Base-by-base conservation (phyloP, 306 rosid genomes). In the Coriaria nepalensis region DNA sequence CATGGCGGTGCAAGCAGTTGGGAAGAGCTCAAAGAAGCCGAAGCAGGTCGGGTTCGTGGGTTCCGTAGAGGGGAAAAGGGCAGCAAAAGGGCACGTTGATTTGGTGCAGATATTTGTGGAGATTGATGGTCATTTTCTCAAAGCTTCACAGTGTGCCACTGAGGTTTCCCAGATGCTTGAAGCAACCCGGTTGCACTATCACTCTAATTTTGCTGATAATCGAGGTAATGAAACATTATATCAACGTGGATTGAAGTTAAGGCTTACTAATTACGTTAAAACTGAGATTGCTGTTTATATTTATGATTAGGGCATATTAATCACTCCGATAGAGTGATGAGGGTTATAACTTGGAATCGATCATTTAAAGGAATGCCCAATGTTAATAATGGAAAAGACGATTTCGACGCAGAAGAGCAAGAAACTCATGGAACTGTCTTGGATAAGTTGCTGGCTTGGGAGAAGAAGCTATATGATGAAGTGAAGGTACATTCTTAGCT, bases 371-470 rank as follows among this genome's bases (percentile, higher is more conserved):
- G 81, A 53, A 52, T 75, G 11, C 60, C 73, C 9, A 67, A 65
- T 68, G 36, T 66, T 36, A 82, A 79, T 55, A 75, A 75, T 37
- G 78, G 70, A 57, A 79, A 79, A 53, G 94, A 90, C 78, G 95
- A 81, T 40, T 69, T 68, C 50, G 94, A 85, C 45, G 14, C 76
- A 5, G 94, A 79, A 15, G 96, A 79, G 62, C 67, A 77, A 0
- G 98, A 90, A 76, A 90, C 98, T 38, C 98, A 90, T 54, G 98
- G 94, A 47, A 71, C 95, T 7, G 65, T 90, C 38, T 66, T 92
- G 85, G 98, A 92, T 70, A 92, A 92, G 70, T 57, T 85, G 81
- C 78, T 92, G 9, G 96, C 98, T 0, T 92, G 96, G 98, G 98
- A 92, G 67, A 92, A 92, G 67, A 92, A 92, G 62, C 85, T 92